These are phyloP conservation scores for Fraxinus paxiana DNA, from an alignment of 305 asterid genomes.

Conservation along the genomic window DNA sequence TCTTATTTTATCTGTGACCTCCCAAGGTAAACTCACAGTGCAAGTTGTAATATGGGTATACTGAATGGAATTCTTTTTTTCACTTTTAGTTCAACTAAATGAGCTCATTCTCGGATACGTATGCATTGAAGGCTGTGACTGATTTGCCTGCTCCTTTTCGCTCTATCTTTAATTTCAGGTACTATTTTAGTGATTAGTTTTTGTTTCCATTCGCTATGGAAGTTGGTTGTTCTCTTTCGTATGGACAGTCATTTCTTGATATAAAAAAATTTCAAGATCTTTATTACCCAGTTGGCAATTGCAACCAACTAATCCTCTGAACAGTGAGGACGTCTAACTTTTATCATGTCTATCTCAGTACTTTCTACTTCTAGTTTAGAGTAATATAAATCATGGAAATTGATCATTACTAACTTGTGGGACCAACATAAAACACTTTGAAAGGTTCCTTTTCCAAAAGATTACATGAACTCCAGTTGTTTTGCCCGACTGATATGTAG, in stretches of 20 bases:
- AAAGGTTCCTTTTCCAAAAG: background rate
- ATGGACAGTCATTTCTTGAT: background rate
- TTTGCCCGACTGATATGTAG: background rate
- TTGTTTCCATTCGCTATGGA: conserved; percentile 3
- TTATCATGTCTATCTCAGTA: background rate
- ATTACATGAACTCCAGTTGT: background rate
- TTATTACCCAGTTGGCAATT: conserved; percentile 4
- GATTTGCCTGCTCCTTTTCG: conserved; percentile 74
- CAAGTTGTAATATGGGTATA: conserved; percentile 3
- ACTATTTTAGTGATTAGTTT: conserved; percentile 15
- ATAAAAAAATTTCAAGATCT: background rate
- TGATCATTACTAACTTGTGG: conserved; percentile 4
- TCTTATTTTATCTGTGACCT: conserved; percentile 7
- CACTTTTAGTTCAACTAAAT: conserved; percentile 25
- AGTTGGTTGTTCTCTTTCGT: background rate
- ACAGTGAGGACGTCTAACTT: conserved; percentile 5
- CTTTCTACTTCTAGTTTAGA: conserved; percentile 1
- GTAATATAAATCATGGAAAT: conserved; percentile 7
- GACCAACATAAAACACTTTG: conserved; percentile 1
- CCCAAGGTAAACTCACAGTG: conserved; percentile 1
- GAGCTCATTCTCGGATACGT: conserved; percentile 48
- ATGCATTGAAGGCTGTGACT: conserved; percentile 60
- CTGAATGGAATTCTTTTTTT: conserved; percentile 12
- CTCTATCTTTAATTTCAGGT: conserved; percentile 83
- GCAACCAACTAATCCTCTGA: background rate